These are phyloP conservation scores for Moesziomyces globuligerus DNA, from an alignment of 1,284 basidiomycete species.

Conservation along the genomic window DNA sequence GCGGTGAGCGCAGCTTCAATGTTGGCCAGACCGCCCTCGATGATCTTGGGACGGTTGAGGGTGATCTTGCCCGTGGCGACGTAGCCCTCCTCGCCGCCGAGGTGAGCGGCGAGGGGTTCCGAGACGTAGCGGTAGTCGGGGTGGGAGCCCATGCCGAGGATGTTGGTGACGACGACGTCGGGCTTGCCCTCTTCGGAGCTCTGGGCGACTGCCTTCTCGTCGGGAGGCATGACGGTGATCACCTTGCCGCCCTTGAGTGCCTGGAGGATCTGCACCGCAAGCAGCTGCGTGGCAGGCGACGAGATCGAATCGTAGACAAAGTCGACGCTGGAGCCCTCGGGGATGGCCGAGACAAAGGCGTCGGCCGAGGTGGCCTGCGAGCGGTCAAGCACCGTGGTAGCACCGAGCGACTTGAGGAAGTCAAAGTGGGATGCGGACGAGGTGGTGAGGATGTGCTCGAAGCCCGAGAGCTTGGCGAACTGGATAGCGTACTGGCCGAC, in stretches of 20 bases:
- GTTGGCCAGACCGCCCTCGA: slow-evolving; percentile 38
- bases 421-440: slow-evolving; percentile 38
- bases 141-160: slow-evolving; percentile 30
- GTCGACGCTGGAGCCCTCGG: slow-evolving; percentile 2
- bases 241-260: slow-evolving; percentile 24
- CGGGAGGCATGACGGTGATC: slow-evolving; percentile 27
- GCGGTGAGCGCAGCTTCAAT: slow-evolving; percentile 46
- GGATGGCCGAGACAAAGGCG: slow-evolving; percentile 23
- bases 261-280: slow-evolving; percentile 50
- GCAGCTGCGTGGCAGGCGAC: slow-evolving; percentile 27
- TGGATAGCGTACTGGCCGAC: slow-evolving; percentile 61
- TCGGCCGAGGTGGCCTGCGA: slow-evolving; percentile 13
- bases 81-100: slow-evolving; percentile 49
- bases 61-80: slow-evolving; percentile 31
- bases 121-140: slow-evolving; percentile 29
- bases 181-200: not conserved
- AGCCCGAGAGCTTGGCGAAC: slow-evolving; percentile 51
- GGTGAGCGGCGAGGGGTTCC: slow-evolving; percentile 34
- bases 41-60: slow-evolving; percentile 44
- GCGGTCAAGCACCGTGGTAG: slow-evolving; percentile 42
- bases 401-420: slow-evolving; percentile 47
- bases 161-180: slow-evolving; percentile 8
- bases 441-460: slow-evolving; percentile 49
- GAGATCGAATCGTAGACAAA: slow-evolving; percentile 55
- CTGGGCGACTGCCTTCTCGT: slow-evolving; percentile 12